phyloP scores from a whole-genome alignment of 257 asterid species.

The Solanum lignicaule region DNA sequence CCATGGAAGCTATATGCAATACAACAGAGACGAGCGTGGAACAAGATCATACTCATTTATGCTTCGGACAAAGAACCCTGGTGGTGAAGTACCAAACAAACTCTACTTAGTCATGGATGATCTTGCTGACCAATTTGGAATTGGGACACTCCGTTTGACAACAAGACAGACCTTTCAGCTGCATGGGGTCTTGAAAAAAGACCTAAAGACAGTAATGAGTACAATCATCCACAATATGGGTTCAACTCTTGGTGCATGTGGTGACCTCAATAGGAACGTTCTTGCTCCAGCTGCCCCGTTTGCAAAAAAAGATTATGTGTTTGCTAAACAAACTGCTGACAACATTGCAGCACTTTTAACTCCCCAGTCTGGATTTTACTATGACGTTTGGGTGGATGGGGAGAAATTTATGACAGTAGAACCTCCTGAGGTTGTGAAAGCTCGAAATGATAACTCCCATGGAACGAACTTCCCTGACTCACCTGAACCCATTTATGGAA shows the following conservation, averaged over 20 bases:
- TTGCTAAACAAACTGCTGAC: constrained; percentile 95
- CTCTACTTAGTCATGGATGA: constrained; percentile 90
- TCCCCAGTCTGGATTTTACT: constrained; percentile 97
- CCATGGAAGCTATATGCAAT: constrained; percentile 97
- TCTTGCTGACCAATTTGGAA: constrained; percentile 91
- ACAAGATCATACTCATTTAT: constrained; percentile 69
- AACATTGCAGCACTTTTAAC: constrained; percentile 85
- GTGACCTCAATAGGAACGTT: constrained; percentile 92
- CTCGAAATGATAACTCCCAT: constrained; percentile 81
- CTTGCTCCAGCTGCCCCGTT: constrained; percentile 94
- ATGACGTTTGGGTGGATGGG: constrained; percentile 98
- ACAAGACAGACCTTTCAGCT: constrained; percentile 97
- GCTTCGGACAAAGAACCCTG: constrained; percentile 97
- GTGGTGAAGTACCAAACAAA: constrained; percentile 86
- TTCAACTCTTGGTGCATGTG: constrained; percentile 96
- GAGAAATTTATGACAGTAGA: constrained; percentile 83
- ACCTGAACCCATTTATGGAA: constrained; percentile 94
- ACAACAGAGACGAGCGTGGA: constrained; percentile 91
- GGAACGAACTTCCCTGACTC: constrained; percentile 89
- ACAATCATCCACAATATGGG: constrained; percentile 79
- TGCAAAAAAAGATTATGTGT: constrained; percentile 58
- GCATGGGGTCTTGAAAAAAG: constrained; percentile 81
- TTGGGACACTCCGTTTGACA: constrained; percentile 87
- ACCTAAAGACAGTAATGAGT: constrained; percentile 95
- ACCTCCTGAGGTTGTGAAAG: constrained; percentile 79